phyloP scores from a whole-genome alignment of 805 yeast species.

The Ogataea polymorpha region DNA sequence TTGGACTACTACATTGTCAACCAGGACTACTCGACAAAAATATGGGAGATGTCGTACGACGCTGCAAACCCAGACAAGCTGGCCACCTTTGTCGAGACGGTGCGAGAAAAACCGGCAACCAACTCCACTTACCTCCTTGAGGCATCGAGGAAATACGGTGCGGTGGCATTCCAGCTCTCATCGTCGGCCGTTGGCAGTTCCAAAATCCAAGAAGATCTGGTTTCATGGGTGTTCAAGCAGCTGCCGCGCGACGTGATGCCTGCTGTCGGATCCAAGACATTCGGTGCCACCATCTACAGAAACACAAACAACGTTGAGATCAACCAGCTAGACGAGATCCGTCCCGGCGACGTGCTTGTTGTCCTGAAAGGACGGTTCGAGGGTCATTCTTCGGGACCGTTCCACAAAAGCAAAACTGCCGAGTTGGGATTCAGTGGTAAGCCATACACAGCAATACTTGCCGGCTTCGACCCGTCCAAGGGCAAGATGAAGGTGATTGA shows the following conservation, averaged over 20 bases:
- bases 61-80: conserved; percentile 51
- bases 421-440: conserved; percentile 53
- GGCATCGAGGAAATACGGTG: conserved; percentile 51
- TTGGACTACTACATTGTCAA: conserved; percentile 71
- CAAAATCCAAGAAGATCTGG: conserved; percentile 30
- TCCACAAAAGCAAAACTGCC: conserved; percentile 31
- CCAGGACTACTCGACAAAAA: conserved; percentile 67
- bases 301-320: conserved; percentile 50
- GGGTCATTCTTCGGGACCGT: conserved; percentile 48
- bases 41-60: conserved; percentile 57
- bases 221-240: conserved; percentile 35
- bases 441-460: conserved; percentile 60
- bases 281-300: conserved; percentile 69
- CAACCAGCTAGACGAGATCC: conserved; percentile 56
- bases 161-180: conserved; percentile 45
- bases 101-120: conserved; percentile 37
- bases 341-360: conserved; percentile 82
- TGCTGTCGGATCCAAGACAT: conserved; percentile 62
- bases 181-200: conserved; percentile 35
- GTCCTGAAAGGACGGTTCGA: conserved; percentile 73
- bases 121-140: conserved; percentile 48
- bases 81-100: conserved; percentile 36
- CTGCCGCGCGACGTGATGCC: conserved; percentile 35
- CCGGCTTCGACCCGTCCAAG: conserved; percentile 73
- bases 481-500: conserved; percentile 68